phyloP scores from a whole-genome alignment of 2,329 filamentous ascomycete species.

The Diaporthe sp. region DNA sequence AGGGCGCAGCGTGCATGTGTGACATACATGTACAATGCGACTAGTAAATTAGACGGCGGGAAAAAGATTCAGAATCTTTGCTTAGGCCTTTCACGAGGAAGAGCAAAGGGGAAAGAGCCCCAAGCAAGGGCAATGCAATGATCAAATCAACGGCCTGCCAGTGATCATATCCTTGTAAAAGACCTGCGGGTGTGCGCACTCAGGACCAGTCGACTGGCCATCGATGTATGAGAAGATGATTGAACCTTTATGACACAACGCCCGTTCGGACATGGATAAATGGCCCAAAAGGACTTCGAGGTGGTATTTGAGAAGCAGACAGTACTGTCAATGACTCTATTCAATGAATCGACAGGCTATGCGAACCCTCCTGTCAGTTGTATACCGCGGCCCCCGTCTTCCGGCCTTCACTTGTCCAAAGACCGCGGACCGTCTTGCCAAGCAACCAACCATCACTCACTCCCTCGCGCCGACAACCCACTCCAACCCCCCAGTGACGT shows the following conservation, averaged over 20 bases:
- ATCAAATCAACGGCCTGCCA: neutral
- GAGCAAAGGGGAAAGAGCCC: neutral
- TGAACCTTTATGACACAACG: neutral
- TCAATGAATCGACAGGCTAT: neutral
- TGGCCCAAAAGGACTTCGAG: neutral
- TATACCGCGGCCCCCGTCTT: neutral
- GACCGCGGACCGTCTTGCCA: no score
- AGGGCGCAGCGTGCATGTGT: neutral
- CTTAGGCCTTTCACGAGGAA: neutral
- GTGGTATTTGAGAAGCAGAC: neutral
- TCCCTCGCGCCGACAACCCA: conserved; percentile 9
- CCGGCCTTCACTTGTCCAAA: neutral
- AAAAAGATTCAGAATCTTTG: neutral
- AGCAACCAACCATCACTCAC: neutral
- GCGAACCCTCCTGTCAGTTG: no score
- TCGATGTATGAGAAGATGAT: neutral
- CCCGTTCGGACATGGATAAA: neutral
- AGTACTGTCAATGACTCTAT: neutral
- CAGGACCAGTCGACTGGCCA: neutral
- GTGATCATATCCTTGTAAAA: neutral
- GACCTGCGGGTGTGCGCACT: neutral
- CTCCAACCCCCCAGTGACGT: neutral
- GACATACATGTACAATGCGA: neutral
- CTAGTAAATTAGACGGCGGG: neutral
- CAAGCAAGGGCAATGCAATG: neutral